These are phyloP conservation scores for Hydrangea macrophylla DNA, from an alignment of 148 eudicot genomes.

Conservation along the genomic window DNA sequence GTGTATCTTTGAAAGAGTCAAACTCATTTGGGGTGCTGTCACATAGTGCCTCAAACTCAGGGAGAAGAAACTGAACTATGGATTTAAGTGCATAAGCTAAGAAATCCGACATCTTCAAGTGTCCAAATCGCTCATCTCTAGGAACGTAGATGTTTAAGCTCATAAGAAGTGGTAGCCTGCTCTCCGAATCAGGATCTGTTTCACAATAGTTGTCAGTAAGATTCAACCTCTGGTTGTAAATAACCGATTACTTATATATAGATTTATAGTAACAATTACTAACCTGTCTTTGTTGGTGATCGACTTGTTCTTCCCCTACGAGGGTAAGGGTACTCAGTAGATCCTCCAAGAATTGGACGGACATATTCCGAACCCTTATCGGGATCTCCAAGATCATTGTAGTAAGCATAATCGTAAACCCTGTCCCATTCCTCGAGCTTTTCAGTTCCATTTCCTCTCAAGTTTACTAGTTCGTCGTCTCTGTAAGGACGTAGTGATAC, in stretches of 20 bases:
- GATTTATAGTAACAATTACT: neutral
- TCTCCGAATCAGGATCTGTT: slow-evolving; percentile 69
- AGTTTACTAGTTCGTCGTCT: slow-evolving; percentile 47
- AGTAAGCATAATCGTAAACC: slow-evolving; percentile 82
- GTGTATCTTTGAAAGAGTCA: slow-evolving; percentile 53
- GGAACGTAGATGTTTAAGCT: slow-evolving; percentile 72
- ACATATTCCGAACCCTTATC: slow-evolving; percentile 49
- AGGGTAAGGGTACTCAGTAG: slow-evolving; percentile 71
- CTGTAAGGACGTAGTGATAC: slow-evolving; percentile 41
- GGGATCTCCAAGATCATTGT: slow-evolving; percentile 84
- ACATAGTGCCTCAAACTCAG: slow-evolving; percentile 45
- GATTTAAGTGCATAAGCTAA: slow-evolving; percentile 60
- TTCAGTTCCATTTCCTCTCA: slow-evolving; percentile 70
- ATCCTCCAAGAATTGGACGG: slow-evolving; percentile 81
- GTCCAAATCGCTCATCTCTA: slow-evolving; percentile 76
- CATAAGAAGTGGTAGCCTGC: slow-evolving; percentile 57
- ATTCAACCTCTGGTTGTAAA: no score
- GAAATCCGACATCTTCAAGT: slow-evolving; percentile 68
- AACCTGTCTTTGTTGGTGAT: slow-evolving; percentile 63
- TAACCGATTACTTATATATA: no score
- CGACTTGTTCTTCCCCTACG: slow-evolving; percentile 80
- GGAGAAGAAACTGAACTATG: slow-evolving; percentile 47
- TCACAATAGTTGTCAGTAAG: no score
- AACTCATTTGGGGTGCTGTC: slow-evolving; percentile 55
- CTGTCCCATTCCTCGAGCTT: slow-evolving; percentile 80